Evolutionary conservation across 2,329 filamentous ascomycete species (phyloP).

Genomic region (Chaetomium strumarium): DNA sequence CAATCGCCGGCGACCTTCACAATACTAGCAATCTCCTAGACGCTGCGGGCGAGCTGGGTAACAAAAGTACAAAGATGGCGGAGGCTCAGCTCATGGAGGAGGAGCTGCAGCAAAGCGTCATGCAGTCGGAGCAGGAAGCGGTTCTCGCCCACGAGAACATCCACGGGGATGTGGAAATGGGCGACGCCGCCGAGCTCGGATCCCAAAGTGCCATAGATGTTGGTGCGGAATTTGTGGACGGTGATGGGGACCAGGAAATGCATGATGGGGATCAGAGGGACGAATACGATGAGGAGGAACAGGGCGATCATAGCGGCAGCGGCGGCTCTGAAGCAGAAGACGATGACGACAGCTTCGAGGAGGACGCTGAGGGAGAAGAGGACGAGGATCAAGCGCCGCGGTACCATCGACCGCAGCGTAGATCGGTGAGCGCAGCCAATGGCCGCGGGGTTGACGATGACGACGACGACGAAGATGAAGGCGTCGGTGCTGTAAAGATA

Average conservation of each 20-base stretch:
- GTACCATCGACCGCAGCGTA: constrained; percentile 14
- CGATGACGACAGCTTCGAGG: constrained; percentile 23
- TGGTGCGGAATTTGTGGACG: constrained; percentile 11
- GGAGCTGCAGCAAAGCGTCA: constrained; percentile 50
- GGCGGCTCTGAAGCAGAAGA: constrained; percentile 28
- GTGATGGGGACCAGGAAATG: constrained; percentile 23
- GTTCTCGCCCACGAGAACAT: constrained; percentile 36
- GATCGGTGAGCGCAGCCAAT: constrained; percentile 17
- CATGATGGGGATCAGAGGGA: constrained; percentile 25
- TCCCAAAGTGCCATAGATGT: constrained; percentile 22
- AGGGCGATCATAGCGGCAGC: constrained; percentile 16
- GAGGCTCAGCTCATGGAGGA: constrained; percentile 52
- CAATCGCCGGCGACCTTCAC: constrained; percentile 11
- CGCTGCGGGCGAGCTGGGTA: constrained; percentile 1
- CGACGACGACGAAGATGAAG: constrained; percentile 45
- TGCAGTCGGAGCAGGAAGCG: constrained; percentile 43
- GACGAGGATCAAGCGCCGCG: constrained; percentile 24
- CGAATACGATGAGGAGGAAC: constrained; percentile 29
- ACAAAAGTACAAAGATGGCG: constrained; percentile 34
- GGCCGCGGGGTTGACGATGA: constrained; percentile 22
- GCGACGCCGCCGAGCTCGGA: constrained; percentile 17
- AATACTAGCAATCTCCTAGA: not conserved
- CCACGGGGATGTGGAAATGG: constrained; percentile 28
- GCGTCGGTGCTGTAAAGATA: constrained; percentile 52
- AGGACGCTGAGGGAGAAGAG: constrained; percentile 27